Base-by-base conservation (phyloP, 2,329 filamentous ascomycete genomes). In the Colletotrichum tabaci region DNA sequence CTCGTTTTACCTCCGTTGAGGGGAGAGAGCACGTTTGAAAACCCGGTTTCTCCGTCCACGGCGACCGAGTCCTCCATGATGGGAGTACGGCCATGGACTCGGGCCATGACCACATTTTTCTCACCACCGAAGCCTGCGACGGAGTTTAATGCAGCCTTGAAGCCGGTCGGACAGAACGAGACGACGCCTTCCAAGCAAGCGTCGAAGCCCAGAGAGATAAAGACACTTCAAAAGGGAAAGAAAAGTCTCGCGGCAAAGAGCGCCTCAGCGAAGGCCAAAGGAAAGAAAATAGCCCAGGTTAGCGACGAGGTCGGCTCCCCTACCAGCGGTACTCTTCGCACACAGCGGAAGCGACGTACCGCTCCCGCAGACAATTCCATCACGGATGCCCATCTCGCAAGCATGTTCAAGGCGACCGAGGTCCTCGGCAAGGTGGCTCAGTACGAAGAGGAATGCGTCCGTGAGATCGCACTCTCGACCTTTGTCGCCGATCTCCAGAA, bases 211-310 rank as follows among this genome's bases (percentile, higher is more conserved):
- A 49, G 13, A 21, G 50, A 61, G 18, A 10, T 6, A 4, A n/a
- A 7, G 16, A 35, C 21, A 8, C 23, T 23, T 2, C 46, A 21
- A 18, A 23, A 15, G 18, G n/a, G 4, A 2, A 21, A 4, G 10
- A 4, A 1, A 4, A 21, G 5, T 3, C 18, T 5, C 16, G 26
- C 1, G 10, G 3, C 2, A 4, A 9, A 2, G 1, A 5, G 4
- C 30, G 18, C 18, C 18, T 21, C 52, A 10, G 2, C 0, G 1
- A 21, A 55, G 2, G 5, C 12, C 18, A 21, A 7, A 4, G 21
- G 10, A 6, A 1, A 7, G 8, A 38, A 12, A 6, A 0, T 4
- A 13, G 2, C 4, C 1, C 30, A 18, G 18, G 30, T 3, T 8
- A 40, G 44, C 30, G 6, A 30, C 10, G 40, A 60, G 56, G 5